Conservation (phyloP, 1,284 basidiomycete species). For the Neolentinus lepideus region DNA sequence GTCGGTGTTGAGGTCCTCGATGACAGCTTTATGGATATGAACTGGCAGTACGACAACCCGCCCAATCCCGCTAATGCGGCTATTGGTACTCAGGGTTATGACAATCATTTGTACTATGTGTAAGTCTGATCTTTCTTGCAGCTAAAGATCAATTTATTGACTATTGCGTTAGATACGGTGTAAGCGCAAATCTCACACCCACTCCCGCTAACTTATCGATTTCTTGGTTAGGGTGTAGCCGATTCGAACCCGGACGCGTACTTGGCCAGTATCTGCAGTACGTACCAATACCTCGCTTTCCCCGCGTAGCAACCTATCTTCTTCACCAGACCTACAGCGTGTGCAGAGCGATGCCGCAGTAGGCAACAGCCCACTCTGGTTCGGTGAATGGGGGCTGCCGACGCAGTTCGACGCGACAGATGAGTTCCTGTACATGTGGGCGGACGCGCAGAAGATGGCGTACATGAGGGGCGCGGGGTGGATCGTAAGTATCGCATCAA, state of each 20-base stretch:
- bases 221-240: constrained; percentile 50
- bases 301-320: background rate
- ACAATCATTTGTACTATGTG: constrained; percentile 76
- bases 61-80: constrained; percentile 63
- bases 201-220: constrained; percentile 4
- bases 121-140: constrained; percentile 21
- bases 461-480: constrained; percentile 62
- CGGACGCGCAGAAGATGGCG: constrained; percentile 70
- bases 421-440: constrained; percentile 60
- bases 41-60: constrained; percentile 65
- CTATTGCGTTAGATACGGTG: constrained; percentile 44
- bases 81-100: constrained; percentile 66
- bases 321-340: constrained; percentile 40
- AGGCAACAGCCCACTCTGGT: constrained; percentile 41
- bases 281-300: constrained; percentile 13
- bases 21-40: constrained; percentile 67
- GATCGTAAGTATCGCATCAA: constrained; percentile 40
- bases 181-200: constrained; percentile 19
- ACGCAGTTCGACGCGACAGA: constrained; percentile 62
- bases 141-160: constrained; percentile 8
- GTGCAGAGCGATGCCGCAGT: constrained; percentile 39
- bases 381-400: constrained; percentile 64
- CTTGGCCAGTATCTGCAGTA: constrained; percentile 63
- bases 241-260: constrained; percentile 58
- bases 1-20: background rate